Evolutionary conservation across 1,284 basidiomycete genomes (phyloP), one percentile per base, ranked within the genome.

Genomic region (Crepidotus sp.): DNA sequence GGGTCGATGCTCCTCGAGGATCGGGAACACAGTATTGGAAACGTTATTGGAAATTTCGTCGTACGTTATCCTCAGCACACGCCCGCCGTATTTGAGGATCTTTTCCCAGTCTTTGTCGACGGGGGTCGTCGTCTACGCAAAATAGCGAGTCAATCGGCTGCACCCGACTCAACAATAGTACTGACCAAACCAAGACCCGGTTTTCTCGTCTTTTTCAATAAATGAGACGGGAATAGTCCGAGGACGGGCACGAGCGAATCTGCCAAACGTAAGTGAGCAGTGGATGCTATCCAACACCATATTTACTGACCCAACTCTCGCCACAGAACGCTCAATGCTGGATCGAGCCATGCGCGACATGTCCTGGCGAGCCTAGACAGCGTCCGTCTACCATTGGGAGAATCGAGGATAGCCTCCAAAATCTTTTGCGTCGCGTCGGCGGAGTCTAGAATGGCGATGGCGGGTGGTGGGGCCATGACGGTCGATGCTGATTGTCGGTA

Each of bases 121-220:
- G 18, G 83, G 83, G 35, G 65, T 59, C 55, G 74, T 76, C 33
- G 71, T 70, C 83, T 85, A 13, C 14, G 24, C n/a, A n/a, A 29
- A 11, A n/a, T n/a, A 8, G 17, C 32, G 4, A 7, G 15, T 21
- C 19, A 13, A 15, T 40, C n/a, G 24, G 6, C 21, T 15, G 14
- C 10, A 6, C 17, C 14, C 17, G 9, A 9, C 14, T 19, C 17
- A 30, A 36, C 18, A 18, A 26, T 34, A 17, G 15, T 9, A 74
- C 83, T 59, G 58, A 86, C 83, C 66, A 87, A 68, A 57, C 83
- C 84, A 49, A 83, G 63, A 41, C 80, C 81, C 40, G 83, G 83
- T 55, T 73, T 76, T 46, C 75, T 73, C 45, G 77, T 66, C 59
- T 75, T 80, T 63, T 77, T 83, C 61, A 84, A 65, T 49, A 86